These are phyloP conservation scores for Calonectria montana DNA, from an alignment of 2,329 filamentous ascomycete genomes.

Conservation along the genomic window DNA sequence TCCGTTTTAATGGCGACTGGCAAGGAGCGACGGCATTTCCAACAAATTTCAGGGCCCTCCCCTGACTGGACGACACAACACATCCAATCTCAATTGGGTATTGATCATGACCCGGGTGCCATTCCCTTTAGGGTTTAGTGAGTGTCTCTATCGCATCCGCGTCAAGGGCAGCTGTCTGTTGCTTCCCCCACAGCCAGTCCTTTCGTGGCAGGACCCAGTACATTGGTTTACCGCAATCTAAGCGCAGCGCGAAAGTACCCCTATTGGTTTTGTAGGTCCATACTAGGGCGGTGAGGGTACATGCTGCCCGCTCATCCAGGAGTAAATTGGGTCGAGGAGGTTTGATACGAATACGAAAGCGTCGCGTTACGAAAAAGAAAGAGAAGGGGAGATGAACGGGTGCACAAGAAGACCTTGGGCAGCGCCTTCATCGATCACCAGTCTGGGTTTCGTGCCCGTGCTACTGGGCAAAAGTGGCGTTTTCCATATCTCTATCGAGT, in stretches of 20 bases:
- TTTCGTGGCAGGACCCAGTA: conserved; percentile 15
- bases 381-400: conserved; percentile 8
- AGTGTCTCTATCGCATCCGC: conserved; percentile 30
- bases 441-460: neutral
- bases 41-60: conserved; percentile 46
- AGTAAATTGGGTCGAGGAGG: conserved; percentile 28
- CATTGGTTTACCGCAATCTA: neutral
- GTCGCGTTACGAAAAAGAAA: conserved; percentile 35
- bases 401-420: neutral
- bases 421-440: neutral
- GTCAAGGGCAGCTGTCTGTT: conserved; percentile 27
- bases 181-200: conserved; percentile 20
- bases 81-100: conserved; percentile 44
- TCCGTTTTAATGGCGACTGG: conserved; percentile 41
- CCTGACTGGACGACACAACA: conserved; percentile 40
- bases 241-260: neutral
- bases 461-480: neutral
- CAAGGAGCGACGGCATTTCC: conserved; percentile 36
- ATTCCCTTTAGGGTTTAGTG: conserved; percentile 32
- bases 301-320: conserved; percentile 21
- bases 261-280: neutral
- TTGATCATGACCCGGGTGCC: conserved; percentile 35
- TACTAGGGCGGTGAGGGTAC: conserved; percentile 35
- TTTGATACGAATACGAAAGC: conserved; percentile 48
- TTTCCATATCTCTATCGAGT: neutral